These are phyloP conservation scores for Metschnikowia hibisci DNA, from an alignment of 805 yeast species.

Conservation along the genomic window DNA sequence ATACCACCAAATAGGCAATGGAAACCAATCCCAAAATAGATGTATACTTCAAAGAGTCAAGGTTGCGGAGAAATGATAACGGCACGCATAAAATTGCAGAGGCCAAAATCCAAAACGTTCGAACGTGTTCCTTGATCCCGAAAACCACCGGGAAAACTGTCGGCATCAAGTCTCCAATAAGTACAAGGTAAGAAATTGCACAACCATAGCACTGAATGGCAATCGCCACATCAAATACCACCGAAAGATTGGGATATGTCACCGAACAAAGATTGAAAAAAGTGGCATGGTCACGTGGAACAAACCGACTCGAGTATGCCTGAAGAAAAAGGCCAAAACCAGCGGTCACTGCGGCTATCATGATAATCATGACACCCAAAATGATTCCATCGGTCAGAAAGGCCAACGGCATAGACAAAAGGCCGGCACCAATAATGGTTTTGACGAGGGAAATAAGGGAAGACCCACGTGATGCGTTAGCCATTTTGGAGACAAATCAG, in stretches of 20 bases:
- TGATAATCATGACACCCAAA: conserved; percentile 51
- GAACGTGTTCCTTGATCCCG: conserved; percentile 22
- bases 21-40: conserved; percentile 79
- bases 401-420: conserved; percentile 73
- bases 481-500: background rate
- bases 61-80: conserved; percentile 65
- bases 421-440: conserved; percentile 79
- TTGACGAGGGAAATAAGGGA: conserved; percentile 65
- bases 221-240: conserved; percentile 69
- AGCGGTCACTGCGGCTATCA: conserved; percentile 62
- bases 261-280: conserved; percentile 64
- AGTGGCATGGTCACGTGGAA: conserved; percentile 59
- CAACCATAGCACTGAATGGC: conserved; percentile 79
- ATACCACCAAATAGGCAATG: conserved; percentile 67
- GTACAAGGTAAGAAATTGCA: conserved; percentile 63
- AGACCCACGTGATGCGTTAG: conserved; percentile 49
- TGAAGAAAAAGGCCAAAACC: conserved; percentile 65
- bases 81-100: conserved; percentile 48
- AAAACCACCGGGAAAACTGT: conserved; percentile 40
- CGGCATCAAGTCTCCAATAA: conserved; percentile 74
- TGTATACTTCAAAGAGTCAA: conserved; percentile 82
- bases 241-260: conserved; percentile 64
- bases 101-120: conserved; percentile 60
- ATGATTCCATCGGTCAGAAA: conserved; percentile 64
- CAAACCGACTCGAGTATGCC: conserved; percentile 52